Evolutionary conservation across 2,329 filamentous ascomycete genomes (phyloP).

Genomic region (Alternaria angustiovoidea): DNA sequence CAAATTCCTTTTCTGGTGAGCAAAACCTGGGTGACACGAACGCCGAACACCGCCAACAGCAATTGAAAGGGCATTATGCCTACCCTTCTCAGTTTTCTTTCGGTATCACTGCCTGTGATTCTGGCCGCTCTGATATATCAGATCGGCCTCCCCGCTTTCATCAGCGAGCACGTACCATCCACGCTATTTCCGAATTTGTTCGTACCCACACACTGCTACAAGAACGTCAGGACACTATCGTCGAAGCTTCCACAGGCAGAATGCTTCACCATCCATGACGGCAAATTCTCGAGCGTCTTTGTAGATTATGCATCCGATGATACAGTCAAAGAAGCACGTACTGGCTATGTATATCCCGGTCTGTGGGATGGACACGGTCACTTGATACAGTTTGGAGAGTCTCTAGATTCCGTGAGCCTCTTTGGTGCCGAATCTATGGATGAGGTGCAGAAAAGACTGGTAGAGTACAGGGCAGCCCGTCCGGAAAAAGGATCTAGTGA

Average conservation of each 20-base stretch:
- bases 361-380: conserved; percentile 77
- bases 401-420: conserved; percentile 70
- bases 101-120: conserved; percentile 35
- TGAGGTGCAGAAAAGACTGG: conserved; percentile 63
- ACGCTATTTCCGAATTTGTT: conserved; percentile 36
- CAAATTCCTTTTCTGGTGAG: not conserved
- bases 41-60: not conserved
- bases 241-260: conserved; percentile 48
- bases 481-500: conserved; percentile 61
- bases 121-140: conserved; percentile 42
- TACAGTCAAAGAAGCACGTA: conserved; percentile 24
- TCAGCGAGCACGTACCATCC: conserved; percentile 27
- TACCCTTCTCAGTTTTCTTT: conserved; percentile 29
- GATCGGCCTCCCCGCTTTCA: conserved; percentile 27
- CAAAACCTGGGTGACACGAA: not conserved
- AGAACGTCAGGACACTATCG: conserved; percentile 56
- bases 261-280: conserved; percentile 66
- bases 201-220: conserved; percentile 53
- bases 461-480: conserved; percentile 60
- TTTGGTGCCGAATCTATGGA: conserved; percentile 66
- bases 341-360: conserved; percentile 69
- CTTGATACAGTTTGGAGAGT: conserved; percentile 71
- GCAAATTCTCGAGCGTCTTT: conserved; percentile 56
- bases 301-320: conserved; percentile 35
- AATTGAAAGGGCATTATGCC: conserved; percentile 28